Evolutionary conservation across 768 basidiomycete genomes (phyloP).

Genomic region (Thelephora ganbajun): DNA sequence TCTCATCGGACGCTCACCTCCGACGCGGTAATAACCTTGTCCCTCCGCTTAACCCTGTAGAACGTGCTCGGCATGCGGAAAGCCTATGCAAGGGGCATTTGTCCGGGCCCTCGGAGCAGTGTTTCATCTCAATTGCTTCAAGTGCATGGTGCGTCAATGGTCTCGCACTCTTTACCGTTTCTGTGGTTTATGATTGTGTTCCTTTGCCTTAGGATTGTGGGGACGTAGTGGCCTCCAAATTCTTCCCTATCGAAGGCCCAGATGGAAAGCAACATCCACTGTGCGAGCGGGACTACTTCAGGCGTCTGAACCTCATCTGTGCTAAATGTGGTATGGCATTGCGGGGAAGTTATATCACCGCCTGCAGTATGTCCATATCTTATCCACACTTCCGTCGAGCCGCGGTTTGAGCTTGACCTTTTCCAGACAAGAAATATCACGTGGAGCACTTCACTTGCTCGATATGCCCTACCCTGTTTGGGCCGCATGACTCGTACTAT

Average conservation of each 20-base stretch:
- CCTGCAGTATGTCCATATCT: slow-evolving; percentile 64
- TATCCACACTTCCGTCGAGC: slow-evolving; percentile 4
- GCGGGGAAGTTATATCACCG: slow-evolving; percentile 96
- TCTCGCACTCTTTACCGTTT: neutral
- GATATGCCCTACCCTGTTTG: slow-evolving; percentile 89
- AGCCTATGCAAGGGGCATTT: slow-evolving; percentile 87
- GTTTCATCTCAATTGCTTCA: slow-evolving; percentile 96
- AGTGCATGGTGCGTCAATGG: slow-evolving; percentile 67
- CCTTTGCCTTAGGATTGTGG: slow-evolving; percentile 66
- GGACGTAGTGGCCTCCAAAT: slow-evolving; percentile 92
- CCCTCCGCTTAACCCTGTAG: slow-evolving; percentile 21
- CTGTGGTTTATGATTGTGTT: neutral
- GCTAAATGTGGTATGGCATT: slow-evolving; percentile 91
- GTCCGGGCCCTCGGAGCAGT: slow-evolving; percentile 90
- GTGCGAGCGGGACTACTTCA: slow-evolving; percentile 98
- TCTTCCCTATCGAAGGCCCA: slow-evolving; percentile 92
- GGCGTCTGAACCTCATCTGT: slow-evolving; percentile 90
- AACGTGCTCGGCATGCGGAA: slow-evolving; percentile 64
- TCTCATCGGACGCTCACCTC: neutral
- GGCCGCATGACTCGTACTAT: slow-evolving; percentile 97
- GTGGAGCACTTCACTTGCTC: slow-evolving; percentile 99
- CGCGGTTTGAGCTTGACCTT: neutral
- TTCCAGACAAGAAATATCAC: slow-evolving; percentile 90
- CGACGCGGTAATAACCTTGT: slow-evolving; percentile 4
- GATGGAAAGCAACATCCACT: slow-evolving; percentile 84